These are phyloP conservation scores for Astragalus membranaceus DNA, from an alignment of 306 rosid genomes.

Conservation along the genomic window DNA sequence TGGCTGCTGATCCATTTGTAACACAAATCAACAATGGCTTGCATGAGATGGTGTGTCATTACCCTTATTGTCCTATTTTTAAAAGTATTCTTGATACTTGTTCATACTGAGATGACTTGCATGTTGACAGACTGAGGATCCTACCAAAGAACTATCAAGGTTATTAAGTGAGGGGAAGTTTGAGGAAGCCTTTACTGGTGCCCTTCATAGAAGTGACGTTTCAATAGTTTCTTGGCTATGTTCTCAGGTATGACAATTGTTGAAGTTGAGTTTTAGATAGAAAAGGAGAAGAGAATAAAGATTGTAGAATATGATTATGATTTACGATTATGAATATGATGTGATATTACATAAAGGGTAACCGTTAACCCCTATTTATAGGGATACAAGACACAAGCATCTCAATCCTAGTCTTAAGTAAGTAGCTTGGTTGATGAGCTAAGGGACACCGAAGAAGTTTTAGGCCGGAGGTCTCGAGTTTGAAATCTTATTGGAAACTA, in stretches of 20 bases:
- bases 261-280: too few relatives aligned
- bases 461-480: too few relatives aligned
- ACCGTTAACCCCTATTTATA: too few relatives aligned
- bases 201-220: slow-evolving; percentile 58
- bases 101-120: slow-evolving; percentile 1
- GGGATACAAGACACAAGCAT: too few relatives aligned
- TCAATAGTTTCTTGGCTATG: slow-evolving; percentile 71
- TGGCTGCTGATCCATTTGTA: slow-evolving; percentile 36
- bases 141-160: slow-evolving; percentile 60
- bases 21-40: slow-evolving; percentile 49
- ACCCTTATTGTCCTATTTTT: neutral
- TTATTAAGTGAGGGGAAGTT: slow-evolving; percentile 47
- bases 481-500: too few relatives aligned
- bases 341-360: too few relatives aligned
- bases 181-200: slow-evolving; percentile 66
- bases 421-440: too few relatives aligned
- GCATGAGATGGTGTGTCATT: slow-evolving; percentile 42
- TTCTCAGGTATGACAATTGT: slow-evolving; percentile 49
- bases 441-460: too few relatives aligned
- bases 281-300: too few relatives aligned
- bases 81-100: neutral
- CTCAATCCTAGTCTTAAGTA: too few relatives aligned
- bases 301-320: too few relatives aligned
- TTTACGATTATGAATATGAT: too few relatives aligned
- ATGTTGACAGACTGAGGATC: slow-evolving; percentile 50